Evolutionary conservation across 2,329 filamentous ascomycete species (phyloP), one percentile per base, ranked within the genome.

Genomic region (Xylariaceae sp.): DNA sequence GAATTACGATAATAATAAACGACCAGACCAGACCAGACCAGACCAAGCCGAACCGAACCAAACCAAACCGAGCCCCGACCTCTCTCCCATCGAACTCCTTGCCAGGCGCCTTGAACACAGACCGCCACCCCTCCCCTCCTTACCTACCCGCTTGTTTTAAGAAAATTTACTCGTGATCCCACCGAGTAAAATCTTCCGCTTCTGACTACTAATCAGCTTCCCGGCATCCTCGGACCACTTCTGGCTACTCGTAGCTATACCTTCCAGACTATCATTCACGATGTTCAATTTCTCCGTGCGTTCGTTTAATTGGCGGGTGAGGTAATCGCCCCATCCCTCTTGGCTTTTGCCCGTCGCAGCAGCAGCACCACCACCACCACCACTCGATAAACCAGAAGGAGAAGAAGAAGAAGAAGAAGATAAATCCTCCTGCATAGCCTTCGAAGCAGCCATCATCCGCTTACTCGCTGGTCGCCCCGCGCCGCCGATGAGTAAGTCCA

Each of bases 401-500:
- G 19, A 19, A 19, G 19, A 19, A 19, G 19, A 19, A 19, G 19
- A 19, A 19, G 19, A 2, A 19, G 19, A 19, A 19, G 19, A 19
- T 19, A 19, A 19, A 19, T 19, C 78, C 55, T 85, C 80, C 59
- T 90, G 84, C 65, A 95, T 90, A 4, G 85, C 80, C 1, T 84
- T 86, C 37, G 88, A 81, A 48, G 94, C 91, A 1, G 86, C 87
- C 47, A 94, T 70, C 88, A 95, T 95, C 37, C 88, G 84, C 72
- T 95, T 95, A 57, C 88, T 94, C 1, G 90, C 86, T 2, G 92
- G 94, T 2, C 94, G 83, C 65, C 94, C 87, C 1, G 91, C 86
- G 0, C 92, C 92, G 49, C 92, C 90, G 56, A 99, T 94, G 1
- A 99, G 76, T 2, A 96, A 73, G 66, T 97, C 94, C 66, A 99